Evolutionary conservation across 306 rosid genomes (phyloP).

Genomic region (Fragaria nilgerrensis): DNA sequence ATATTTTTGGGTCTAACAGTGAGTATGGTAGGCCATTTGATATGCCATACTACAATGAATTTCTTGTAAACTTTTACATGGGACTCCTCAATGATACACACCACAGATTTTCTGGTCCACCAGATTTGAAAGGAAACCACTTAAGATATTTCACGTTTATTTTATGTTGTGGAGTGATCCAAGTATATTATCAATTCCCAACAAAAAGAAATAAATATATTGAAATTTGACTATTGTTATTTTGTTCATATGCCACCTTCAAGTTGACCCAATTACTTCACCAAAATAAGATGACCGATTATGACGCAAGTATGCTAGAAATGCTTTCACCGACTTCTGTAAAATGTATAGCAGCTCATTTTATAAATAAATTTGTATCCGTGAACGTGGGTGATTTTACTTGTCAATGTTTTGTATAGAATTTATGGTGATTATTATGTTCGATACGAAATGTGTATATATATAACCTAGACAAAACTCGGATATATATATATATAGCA

Average conservation of each 20-base stretch:
- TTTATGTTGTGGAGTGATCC: background rate
- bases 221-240: conserved; percentile 23
- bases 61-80: conserved; percentile 25
- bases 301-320: conserved; percentile 30
- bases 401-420: no score
- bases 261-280: conserved; percentile 37
- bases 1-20: background rate
- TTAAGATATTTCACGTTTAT: background rate
- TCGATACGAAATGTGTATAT: no score
- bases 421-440: no score
- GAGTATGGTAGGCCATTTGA: conserved; percentile 25
- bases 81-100: conserved; percentile 7
- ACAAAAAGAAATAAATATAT: background rate
- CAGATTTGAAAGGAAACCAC: conserved; percentile 6
- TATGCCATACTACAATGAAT: conserved; percentile 24
- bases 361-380: no score
- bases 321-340: conserved; percentile 8
- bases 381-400: no score
- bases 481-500: no score
- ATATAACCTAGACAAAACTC: no score
- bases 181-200: background rate
- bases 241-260: conserved; percentile 43
- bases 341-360: background rate
- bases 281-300: background rate
- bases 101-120: conserved; percentile 31